Evolutionary conservation across 495 filamentous ascomycete genomes (phyloP), one percentile per base, ranked within the genome.

Genomic region (Penicillium steckii): DNA sequence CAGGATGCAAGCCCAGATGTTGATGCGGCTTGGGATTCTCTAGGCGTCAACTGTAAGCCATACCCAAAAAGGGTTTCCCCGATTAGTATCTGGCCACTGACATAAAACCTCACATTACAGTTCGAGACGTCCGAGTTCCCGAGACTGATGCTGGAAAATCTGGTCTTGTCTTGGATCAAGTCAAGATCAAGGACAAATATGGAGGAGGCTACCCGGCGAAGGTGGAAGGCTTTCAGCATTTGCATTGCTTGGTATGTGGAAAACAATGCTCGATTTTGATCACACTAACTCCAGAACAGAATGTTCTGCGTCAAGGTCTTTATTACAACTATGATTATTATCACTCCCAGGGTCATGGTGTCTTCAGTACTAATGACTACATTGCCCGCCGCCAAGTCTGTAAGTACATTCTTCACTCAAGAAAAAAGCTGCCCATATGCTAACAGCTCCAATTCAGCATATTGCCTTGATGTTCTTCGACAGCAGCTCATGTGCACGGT

Each of bases 301-400:
- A 85, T 41, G 71, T 83, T 25, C 65, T 84, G 3, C 74, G 82
- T 3, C 72, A 84, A 62, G 66, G 76, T 0, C 67, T 81, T 0
- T 79, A 76, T 52, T 83, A 75, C 64, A 84, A 83, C 56, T 79
- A 77, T 51, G 74, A 82, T 29, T 75, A 83, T 55, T 85, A 85
- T 61, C 72, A 70, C 32, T 53, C 57, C 0, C 46, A 64, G 15
- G 70, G 73, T 8, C 55, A 76, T 44, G 77, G 78, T 0, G 72
- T 76, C 0, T 84, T 83, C 57, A 41, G 47, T 10, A 81, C 83
- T 45, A 62, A 72, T 7, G 77, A 79, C 15, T 64, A 61, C 26
- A 75, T 83, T n/a, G 60, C 80, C 1, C 66, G 66, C 1, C 62
- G 62, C 13, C 82, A 84, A 48, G 70, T 80, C 32, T 73, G 73